Evolutionary conservation across 768 basidiomycete genomes (phyloP).

Genomic region (Filobasidium wieringae): DNA sequence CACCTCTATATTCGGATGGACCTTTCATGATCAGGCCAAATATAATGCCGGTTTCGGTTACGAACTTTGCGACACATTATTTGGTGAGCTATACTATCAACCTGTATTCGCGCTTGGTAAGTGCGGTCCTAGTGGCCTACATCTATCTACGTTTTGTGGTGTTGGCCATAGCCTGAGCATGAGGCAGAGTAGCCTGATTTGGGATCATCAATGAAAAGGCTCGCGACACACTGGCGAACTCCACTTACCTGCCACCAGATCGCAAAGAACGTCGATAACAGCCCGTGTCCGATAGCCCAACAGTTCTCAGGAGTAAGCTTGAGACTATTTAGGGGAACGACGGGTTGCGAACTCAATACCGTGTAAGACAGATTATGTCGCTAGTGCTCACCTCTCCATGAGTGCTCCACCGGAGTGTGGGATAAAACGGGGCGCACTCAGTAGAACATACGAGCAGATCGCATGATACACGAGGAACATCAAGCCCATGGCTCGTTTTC

Average conservation of each 20-base stretch:
- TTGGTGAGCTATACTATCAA: too few relatives aligned
- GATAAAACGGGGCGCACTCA: conserved; percentile 66
- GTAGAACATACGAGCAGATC: conserved; percentile 59
- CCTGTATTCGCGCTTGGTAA: too few relatives aligned
- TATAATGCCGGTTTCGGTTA: too few relatives aligned
- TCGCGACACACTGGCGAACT: too few relatives aligned
- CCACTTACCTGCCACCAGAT: conserved; percentile 65
- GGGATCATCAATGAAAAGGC: too few relatives aligned
- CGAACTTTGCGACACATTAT: too few relatives aligned
- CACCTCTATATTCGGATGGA: too few relatives aligned
- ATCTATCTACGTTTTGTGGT: too few relatives aligned
- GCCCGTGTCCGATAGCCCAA: conserved; percentile 63
- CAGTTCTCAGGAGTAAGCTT: conserved; percentile 58
- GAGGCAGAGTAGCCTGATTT: too few relatives aligned
- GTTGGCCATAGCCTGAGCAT: too few relatives aligned
- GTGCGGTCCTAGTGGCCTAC: too few relatives aligned
- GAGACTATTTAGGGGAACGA: conserved; percentile 39
- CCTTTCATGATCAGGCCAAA: too few relatives aligned
- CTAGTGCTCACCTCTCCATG: conserved; percentile 11
- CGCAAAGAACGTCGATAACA: conserved; percentile 59
- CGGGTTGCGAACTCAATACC: background rate
- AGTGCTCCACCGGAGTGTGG: conserved; percentile 53
- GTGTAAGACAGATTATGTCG: background rate
- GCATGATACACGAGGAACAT: conserved; percentile 65
- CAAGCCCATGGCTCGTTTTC: conserved; percentile 71